Evolutionary conservation across 352 stramenopile genomes (phyloP), one percentile per base, ranked within the genome.

Genomic region (Phytophthora constricta): DNA sequence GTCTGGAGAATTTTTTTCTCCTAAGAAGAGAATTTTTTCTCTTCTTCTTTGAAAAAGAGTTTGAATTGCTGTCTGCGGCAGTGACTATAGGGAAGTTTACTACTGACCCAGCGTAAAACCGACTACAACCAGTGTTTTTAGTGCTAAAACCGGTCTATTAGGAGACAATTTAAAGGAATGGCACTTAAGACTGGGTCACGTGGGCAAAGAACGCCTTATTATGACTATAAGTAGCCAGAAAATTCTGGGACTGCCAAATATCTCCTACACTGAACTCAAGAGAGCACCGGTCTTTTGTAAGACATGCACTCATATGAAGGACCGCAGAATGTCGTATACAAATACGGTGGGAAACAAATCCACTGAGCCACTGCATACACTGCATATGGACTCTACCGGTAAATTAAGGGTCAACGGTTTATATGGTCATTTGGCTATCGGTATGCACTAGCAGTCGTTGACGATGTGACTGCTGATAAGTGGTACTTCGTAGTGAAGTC

Each of bases 161-260:
- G n/a, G n/a, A n/a, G n/a, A n/a, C n/a, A n/a, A n/a, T n/a, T n/a
- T n/a, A n/a, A n/a, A n/a, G n/a, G n/a, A n/a, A n/a, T n/a, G n/a
- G n/a, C n/a, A n/a, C n/a, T 54, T 60, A 54, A 60, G 49, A 39
- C 49, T 59, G 16, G 58, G 56, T 8, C 58, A 60, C 22, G 22
- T 52, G 19, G 47, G 34, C 2, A 60, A 66, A 34, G 58, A 60
- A 14, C n/a, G 34, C 9, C 27, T 67, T 43, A 41, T 63, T 33
- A 51, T 46, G n/a, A 52, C 33, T 14, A 57, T 68, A 4, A 37
- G 22, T 17, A 57, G 54, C 27, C 42, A 62, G 51, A 56, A 60
- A 41, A 64, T 61, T 20, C 11, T 19, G n/a, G 27, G 31, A 17
- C 22, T 56, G 2, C 25, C 48, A 22, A 14, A 25, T 9, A 41